Evolutionary conservation across 169 alveolate species (phyloP), one percentile per base, ranked within the genome.

Genomic region (Eimeria praecox): DNA sequence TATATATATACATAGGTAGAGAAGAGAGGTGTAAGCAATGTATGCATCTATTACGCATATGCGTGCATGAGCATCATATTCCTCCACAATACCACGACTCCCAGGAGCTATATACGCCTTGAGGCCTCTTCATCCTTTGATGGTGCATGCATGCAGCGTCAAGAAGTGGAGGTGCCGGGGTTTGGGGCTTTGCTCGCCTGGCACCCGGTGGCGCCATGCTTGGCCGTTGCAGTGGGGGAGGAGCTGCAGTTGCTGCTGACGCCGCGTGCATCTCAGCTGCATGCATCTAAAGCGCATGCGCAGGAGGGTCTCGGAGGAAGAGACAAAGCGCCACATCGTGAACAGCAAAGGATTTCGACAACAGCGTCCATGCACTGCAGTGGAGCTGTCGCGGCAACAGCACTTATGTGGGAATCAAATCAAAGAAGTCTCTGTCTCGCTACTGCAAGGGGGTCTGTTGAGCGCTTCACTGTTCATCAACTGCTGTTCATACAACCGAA

Each of bases 391-490:
- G 56, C 87, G 12, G 54, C 44, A 33, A 77, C 87, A 35, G 87
- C 87, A 3, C 35, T 77, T 5, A 46, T 46, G 56, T 77, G 87
- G 87, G 87, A 77, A 38, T 46, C 56, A 77, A 24, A 77, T 3
- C 30, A 46, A 4, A 22, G 24, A 35, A 33, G 56, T 12, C 87
- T 77, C 20, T 77, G 87, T 46, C n/a, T 77, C 35, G 87, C 56
- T 22, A 77, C 87, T 77, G 87, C 87, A 22, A 10, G 87, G n/a
- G 87, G 87, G 56, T 77, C 87, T 46, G 56, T 77, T 38, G 87
- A 77, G 44, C n/a, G 56, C 30, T 18, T 77, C 33, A 24, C 56
- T 40, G 87, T 27, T 30, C 44, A 35, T 40, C 46, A 40, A 4
- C 46, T 35, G 56, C 46, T 24, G 54, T 46, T 38, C 35, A n/a